Base-by-base conservation (phyloP, 768 basidiomycete genomes). In the Exsudoporus frostii region DNA sequence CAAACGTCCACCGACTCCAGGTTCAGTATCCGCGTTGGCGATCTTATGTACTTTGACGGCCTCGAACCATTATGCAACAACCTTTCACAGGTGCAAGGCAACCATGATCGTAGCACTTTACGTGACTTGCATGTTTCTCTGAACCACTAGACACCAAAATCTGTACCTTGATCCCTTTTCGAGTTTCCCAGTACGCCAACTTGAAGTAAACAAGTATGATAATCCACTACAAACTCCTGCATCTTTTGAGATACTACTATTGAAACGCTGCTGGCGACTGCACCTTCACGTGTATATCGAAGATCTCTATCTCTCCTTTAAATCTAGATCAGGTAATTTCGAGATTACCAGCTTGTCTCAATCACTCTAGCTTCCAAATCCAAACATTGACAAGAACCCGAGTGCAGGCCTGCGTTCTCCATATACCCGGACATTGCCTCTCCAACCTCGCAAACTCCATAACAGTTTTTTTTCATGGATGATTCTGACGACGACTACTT, bases 401-500 rank as follows among this genome's bases (percentile, higher is more conserved):
- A 25, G 29, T 3, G 25, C 53, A 45, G 19, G 22, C 30, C 6
- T 3, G 15, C 39, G 19, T 33, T 34, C 29, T 50, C 33, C 5
- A 13, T 19, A n/a, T 30, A 36, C 39, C 33, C 20, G 51, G 43
- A 25, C 30, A 10, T 20, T 17, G 25, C 17, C 39, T 37, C n/a
- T 34, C n/a, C 38, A 9, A 44, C 44, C 7, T 48, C 20, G 27
- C 41, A 19, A 27, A 36, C 6, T n/a, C 37, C 37, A 15, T n/a
- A n/a, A 32, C n/a, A 29, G 47, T 22, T 27, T 45, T 27, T 45
- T 55, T 55, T 51, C 52, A 87, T 86, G 84, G 72, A 79, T 60
- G 80, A 79, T 70, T 82, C 79, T 29, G 88, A 88, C 68, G 88
- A 88, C 67, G 79, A 84, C 63, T 84, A 84, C 65, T 76, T 78